Conservation (phyloP, 2,329 filamentous ascomycete species). For the Penicillium sp. region DNA sequence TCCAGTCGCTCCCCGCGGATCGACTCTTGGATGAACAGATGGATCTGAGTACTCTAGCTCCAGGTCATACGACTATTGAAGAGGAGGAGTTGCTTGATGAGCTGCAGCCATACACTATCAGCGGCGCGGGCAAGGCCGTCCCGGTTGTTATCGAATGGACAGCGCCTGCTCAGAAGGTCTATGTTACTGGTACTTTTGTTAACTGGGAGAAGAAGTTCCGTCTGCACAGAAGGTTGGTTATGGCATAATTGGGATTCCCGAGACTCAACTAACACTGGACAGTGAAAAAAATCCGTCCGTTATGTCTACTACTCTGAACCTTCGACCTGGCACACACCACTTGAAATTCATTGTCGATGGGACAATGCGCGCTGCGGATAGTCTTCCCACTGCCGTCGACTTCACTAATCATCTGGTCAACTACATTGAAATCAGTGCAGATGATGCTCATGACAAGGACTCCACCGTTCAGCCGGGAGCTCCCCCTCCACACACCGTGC, state of each 20-base stretch:
- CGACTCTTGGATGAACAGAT: slow-evolving; percentile 49
- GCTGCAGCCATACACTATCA: slow-evolving; percentile 61
- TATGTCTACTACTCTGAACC: slow-evolving; percentile 74
- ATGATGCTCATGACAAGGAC: slow-evolving; percentile 55
- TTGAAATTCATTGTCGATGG: slow-evolving; percentile 94
- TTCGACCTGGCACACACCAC: slow-evolving; percentile 92
- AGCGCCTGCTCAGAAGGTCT: slow-evolving; percentile 79
- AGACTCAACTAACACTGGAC: slow-evolving; percentile 12
- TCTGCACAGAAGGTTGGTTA: slow-evolving; percentile 70
- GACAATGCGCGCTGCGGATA: slow-evolving; percentile 83
- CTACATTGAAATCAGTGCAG: slow-evolving; percentile 88
- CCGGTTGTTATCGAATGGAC: slow-evolving; percentile 85
- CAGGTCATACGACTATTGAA: slow-evolving; percentile 55
- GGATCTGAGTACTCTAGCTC: slow-evolving; percentile 55
- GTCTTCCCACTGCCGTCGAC: slow-evolving; percentile 90
- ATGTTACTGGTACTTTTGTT: slow-evolving; percentile 95
- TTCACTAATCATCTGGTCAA: slow-evolving; percentile 98
- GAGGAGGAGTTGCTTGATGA: slow-evolving; percentile 79
- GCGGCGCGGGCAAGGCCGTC: slow-evolving; percentile 73
- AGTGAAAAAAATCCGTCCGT: slow-evolving; percentile 54
- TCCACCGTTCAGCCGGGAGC: slow-evolving; percentile 38
- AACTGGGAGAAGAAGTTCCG: slow-evolving; percentile 95
- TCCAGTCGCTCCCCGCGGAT: slow-evolving; percentile 48
- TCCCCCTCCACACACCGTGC: slow-evolving; percentile 46
- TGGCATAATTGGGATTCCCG: slow-evolving; percentile 5